A percentile compares a stretch with the other conserved stretches of the same genome.
phyloP scores from a whole-genome alignment of 768 basidiomycete species.

The Tulasnella sp. region DNA sequence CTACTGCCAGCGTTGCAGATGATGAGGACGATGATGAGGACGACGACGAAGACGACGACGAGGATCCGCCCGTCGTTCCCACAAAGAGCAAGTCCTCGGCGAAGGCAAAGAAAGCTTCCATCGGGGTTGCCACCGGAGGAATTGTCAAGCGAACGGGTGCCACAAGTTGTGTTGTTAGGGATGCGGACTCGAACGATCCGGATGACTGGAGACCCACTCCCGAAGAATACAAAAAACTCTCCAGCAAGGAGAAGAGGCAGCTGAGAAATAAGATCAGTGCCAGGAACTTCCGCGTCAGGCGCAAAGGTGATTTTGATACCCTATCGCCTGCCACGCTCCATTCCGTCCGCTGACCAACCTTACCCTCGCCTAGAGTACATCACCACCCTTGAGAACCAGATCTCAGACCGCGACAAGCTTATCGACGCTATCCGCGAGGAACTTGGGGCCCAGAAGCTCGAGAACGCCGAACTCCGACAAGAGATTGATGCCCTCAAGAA shows the following conservation, averaged over 20 bases:
- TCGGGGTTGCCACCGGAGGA: conserved; percentile 65
- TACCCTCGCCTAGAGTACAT: conserved; percentile 64
- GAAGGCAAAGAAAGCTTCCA: conserved; percentile 23
- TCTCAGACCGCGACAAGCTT: conserved; percentile 81
- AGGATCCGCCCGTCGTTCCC: background rate
- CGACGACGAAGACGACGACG: conserved; percentile 22
- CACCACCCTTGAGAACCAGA: conserved; percentile 81
- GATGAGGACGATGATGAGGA: conserved; percentile 29
- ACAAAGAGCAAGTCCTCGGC: background rate
- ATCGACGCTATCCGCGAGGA: conserved; percentile 79
- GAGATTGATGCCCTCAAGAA: conserved; percentile 66
- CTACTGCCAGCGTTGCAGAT: conserved; percentile 11
- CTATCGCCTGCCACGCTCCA: background rate
- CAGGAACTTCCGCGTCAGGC: conserved; percentile 82
- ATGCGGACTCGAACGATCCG: conserved; percentile 41
- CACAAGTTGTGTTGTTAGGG: conserved; percentile 26
- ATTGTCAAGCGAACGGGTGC: conserved; percentile 45
- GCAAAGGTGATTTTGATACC: conserved; percentile 53
- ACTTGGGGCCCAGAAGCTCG: conserved; percentile 61
- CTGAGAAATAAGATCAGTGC: conserved; percentile 94
- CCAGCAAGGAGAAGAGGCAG: conserved; percentile 91
- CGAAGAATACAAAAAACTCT: conserved; percentile 92
- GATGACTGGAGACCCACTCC: conserved; percentile 77
- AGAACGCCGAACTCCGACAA: conserved; percentile 71
- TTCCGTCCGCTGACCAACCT: background rate